These are phyloP conservation scores for Hypoxylon sp. DNA, from an alignment of 2,329 filamentous ascomycete genomes.

Conservation along the genomic window DNA sequence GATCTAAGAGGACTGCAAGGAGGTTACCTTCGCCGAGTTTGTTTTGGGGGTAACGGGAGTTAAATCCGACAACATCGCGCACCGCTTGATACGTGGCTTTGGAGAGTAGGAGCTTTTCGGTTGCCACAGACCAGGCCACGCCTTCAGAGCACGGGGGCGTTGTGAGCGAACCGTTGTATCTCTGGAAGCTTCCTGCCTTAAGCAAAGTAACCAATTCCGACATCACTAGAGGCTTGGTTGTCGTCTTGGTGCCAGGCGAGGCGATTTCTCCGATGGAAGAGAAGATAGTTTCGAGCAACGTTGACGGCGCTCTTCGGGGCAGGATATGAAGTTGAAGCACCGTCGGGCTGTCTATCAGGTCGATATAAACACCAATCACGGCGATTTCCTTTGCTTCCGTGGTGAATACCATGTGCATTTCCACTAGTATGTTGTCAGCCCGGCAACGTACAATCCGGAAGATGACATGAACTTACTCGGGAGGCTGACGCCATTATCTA, in stretches of 20 bases:
- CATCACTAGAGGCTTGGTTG: constrained; percentile 61
- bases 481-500: constrained; percentile 61
- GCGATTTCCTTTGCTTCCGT: constrained; percentile 59
- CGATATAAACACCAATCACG: constrained; percentile 62
- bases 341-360: constrained; percentile 57
- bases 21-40: constrained; percentile 58
- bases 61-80: constrained; percentile 63
- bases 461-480: constrained; percentile 56
- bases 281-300: constrained; percentile 64
- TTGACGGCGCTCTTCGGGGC: constrained; percentile 55
- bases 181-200: constrained; percentile 58
- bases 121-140: constrained; percentile 65
- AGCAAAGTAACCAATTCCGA: constrained; percentile 59
- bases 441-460: neutral
- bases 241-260: constrained; percentile 59
- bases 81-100: constrained; percentile 57
- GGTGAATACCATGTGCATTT: constrained; percentile 73
- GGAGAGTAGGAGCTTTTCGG: constrained; percentile 58
- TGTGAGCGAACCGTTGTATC: constrained; percentile 64
- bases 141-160: constrained; percentile 66
- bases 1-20: constrained; percentile 41
- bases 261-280: constrained; percentile 59
- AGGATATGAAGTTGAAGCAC: constrained; percentile 60
- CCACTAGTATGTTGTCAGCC: constrained; percentile 55
- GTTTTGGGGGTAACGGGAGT: constrained; percentile 63